These are phyloP conservation scores for Podila verticillata DNA, from an alignment of 192 early-diverging fungal genomes.

Conservation along the genomic window DNA sequence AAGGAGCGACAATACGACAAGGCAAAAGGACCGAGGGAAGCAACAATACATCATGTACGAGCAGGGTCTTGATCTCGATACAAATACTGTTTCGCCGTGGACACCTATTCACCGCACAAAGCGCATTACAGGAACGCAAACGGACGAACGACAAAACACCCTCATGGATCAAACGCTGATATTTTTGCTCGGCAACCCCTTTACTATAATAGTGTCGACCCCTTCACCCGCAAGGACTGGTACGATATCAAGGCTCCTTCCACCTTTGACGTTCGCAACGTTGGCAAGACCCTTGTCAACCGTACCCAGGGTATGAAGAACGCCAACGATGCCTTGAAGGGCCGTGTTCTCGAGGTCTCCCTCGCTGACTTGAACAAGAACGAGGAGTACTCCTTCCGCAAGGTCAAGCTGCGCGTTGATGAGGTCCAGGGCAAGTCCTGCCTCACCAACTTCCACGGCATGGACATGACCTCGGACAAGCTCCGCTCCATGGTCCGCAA, in stretches of 20 bases:
- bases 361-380: conserved; percentile 96
- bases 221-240: conserved; percentile 99
- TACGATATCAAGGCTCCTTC: conserved; percentile 99
- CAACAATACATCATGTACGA: too few relatives aligned
- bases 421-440: conserved; percentile 98
- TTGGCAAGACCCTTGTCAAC: conserved; percentile 99
- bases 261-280: conserved; percentile 92
- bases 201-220: conserved; percentile 83
- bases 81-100: too few relatives aligned
- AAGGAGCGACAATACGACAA: too few relatives aligned
- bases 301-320: conserved; percentile 98
- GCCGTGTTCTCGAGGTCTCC: conserved; percentile 95
- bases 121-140: too few relatives aligned
- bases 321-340: conserved; percentile 96
- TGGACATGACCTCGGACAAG: conserved; percentile 99
- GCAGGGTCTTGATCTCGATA: too few relatives aligned
- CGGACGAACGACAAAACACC: too few relatives aligned
- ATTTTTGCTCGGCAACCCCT: background rate
- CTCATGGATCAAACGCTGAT: conserved; percentile 1
- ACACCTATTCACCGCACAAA: too few relatives aligned
- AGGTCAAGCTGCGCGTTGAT: conserved; percentile 97
- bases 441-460: conserved; percentile 99
- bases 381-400: conserved; percentile 94
- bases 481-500: conserved; percentile 99
- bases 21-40: too few relatives aligned